These are phyloP conservation scores for barley (Hordeum vulgare) DNA, from an alignment of 176 grass and related monocot genomes.

Conservation along the genomic window MorexV3_pseudomolecules_assembly NC_058520.1:493545626-493546125, in stretches of 20 bases:
- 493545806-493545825: neutral
- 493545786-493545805: neutral
- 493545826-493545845: neutral
- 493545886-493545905: neutral
- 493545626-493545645: too few species aligned
- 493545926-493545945: neutral
- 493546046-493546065: neutral
- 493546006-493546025: neutral
- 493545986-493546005: neutral
- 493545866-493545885: neutral
- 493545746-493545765: neutral
- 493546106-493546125: neutral
- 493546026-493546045: neutral
- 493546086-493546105: neutral
- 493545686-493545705: neutral
- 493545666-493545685: too few species aligned
- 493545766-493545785: neutral
- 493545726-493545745: neutral
- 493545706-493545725: neutral
- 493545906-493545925: neutral
- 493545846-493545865: neutral
- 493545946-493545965: neutral
- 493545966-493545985: neutral
- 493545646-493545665: too few species aligned
- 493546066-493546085: neutral